phyloP scores from a whole-genome alignment of 192 early-diverging fungal genomes.

The Thamnidium elegans region DNA sequence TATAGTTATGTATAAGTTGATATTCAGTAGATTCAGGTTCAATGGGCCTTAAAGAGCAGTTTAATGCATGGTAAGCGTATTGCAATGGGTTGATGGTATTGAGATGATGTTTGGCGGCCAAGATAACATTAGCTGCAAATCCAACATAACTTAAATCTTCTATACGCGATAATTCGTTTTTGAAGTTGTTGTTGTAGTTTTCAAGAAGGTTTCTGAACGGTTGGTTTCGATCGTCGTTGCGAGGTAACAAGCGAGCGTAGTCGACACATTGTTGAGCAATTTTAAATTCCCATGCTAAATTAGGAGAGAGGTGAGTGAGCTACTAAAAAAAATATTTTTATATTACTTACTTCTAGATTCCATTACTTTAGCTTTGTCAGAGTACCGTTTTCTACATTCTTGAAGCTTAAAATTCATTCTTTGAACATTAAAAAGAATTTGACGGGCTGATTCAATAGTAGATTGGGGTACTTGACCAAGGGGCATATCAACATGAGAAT shows the following conservation, averaged over 20 bases:
- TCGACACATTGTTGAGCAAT: slow-evolving; percentile 16
- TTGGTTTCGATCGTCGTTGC: slow-evolving; percentile 25
- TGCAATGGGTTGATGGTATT: slow-evolving; percentile 26
- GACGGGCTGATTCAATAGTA: slow-evolving; percentile 56
- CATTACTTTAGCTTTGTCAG: neutral
- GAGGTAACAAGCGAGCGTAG: slow-evolving; percentile 77
- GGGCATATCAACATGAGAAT: slow-evolving; percentile 70
- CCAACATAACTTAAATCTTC: slow-evolving; percentile 27
- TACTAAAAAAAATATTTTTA: neutral
- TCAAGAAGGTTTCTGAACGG: too few species aligned
- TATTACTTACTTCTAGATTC: slow-evolving; percentile 11
- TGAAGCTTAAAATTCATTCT: slow-evolving; percentile 31
- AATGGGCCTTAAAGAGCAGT: slow-evolving; percentile 21
- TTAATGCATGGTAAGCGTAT: slow-evolving; percentile 30
- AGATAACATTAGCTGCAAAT: slow-evolving; percentile 31
- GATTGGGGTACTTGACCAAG: slow-evolving; percentile 70
- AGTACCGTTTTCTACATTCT: neutral
- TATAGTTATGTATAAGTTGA: slow-evolving; percentile 26
- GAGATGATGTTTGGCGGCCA: slow-evolving; percentile 31
- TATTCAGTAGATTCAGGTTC: slow-evolving; percentile 6
- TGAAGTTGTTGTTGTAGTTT: neutral
- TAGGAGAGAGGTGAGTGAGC: neutral
- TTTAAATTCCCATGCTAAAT: neutral
- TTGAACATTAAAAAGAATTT: slow-evolving; percentile 56
- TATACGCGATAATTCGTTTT: slow-evolving; percentile 9